Base-by-base conservation (phyloP, 768 basidiomycete species). In the Paxillus ammoniavirescens region DNA sequence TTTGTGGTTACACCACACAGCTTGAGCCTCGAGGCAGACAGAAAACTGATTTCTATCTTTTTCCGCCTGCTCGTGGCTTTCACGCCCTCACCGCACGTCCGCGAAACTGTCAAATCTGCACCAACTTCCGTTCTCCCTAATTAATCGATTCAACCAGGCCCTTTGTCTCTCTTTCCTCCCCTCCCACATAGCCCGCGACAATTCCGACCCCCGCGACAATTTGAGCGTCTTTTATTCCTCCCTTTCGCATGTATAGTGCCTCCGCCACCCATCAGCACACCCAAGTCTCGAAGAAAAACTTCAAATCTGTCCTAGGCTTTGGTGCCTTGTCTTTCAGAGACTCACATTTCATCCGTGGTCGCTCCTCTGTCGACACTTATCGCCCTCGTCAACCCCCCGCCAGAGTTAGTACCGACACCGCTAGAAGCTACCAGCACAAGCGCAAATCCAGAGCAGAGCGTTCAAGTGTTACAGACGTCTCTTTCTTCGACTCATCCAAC, bases 291-390 rank as follows among this genome's bases (percentile, higher is more conserved):
- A 77, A 73, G 73, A 75, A 75, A 69, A 76, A 73, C 63, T 73
- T 82, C 66, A 75, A 74, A 63, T 66, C 76, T 28, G 78, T 78
- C 42, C 72, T 82, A 48, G 79, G 79, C 47, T 72, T 81, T 38
- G 56, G 57, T 61, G 52, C 73, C 50, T 52, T 68, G 44, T 72
- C 72, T 47, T 74, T 72, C 60, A 73, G 68, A 61, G 66, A 71
- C 59, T 61, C 71, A 36, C 57, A 65, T 60, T 62, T 67, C 54
- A 57, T 57, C 47, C 68, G 58, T 44, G 62, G 55, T 56, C 67
- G 61, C 63, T 55, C 67, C 48, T 70, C 68, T 8, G 55, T 57
- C 15, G 70, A 72, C 54, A 56, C 53, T 42, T 58, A 48, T 51
- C 67, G 53, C 60, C 57, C 61, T 47, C 56, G 66, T 51, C 55